These are phyloP conservation scores for Eleusine coracana DNA, from an alignment of 176 grass and related monocot genomes.

Conservation along the genomic window DNA sequence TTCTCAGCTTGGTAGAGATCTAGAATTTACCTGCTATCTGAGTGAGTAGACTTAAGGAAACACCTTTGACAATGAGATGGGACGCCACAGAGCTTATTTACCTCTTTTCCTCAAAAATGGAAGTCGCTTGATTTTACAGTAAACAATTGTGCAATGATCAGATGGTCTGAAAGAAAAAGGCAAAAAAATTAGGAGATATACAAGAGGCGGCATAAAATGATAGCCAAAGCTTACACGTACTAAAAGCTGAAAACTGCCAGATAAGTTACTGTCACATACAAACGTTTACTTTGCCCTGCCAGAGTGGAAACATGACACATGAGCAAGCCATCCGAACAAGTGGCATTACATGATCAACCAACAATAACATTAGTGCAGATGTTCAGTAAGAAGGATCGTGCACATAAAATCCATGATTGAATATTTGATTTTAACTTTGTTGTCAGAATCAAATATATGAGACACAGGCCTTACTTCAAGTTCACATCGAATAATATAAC, in stretches of 20 bases:
- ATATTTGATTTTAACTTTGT: conserved; percentile 4
- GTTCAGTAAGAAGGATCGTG: conserved; percentile 2
- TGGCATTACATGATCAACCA: neutral
- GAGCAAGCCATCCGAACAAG: conserved; percentile 13
- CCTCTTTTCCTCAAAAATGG: neutral
- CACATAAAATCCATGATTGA: neutral
- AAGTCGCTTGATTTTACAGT: neutral
- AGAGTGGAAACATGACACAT: conserved; percentile 17
- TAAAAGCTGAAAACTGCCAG: neutral
- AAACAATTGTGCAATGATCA: neutral
- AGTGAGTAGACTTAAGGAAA: conserved; percentile 12
- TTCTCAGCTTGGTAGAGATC: conserved; percentile 6
- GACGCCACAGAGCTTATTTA: neutral
- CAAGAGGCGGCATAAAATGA: conserved; percentile 11
- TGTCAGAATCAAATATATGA: neutral
- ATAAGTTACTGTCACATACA: neutral
- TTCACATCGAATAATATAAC: conserved; percentile 2
- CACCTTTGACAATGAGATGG: conserved; percentile 6
- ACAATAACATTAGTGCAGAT: conserved; percentile 6
- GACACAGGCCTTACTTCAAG: neutral
- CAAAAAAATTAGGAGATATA: neutral
- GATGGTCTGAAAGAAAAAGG: conserved; percentile 7
- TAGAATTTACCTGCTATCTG: conserved; percentile 22
- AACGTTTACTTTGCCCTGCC: neutral
- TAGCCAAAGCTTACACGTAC: neutral